Percentiles rank a stretch among this genome's conserved stretches.
Conservation (phyloP, 1,139 yeast species). For the Yamadazyma taylorii region DNA sequence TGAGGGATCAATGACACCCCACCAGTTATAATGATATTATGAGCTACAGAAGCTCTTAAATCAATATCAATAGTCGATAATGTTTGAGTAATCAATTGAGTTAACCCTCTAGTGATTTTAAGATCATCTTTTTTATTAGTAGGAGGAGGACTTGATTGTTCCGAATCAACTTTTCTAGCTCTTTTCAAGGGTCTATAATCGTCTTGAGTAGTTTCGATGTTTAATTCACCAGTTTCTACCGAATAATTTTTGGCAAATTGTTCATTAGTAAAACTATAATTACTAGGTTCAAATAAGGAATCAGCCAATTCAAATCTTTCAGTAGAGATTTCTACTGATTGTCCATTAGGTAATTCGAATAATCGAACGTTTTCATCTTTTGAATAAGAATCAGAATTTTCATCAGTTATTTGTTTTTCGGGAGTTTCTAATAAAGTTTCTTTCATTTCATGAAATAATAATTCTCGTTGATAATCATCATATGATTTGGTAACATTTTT, state of each 20-base stretch:
- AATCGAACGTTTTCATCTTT: slow-evolving; percentile 45
- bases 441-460: slow-evolving; percentile 59
- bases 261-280: slow-evolving; percentile 33
- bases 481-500: slow-evolving; percentile 38
- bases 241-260: slow-evolving; percentile 29
- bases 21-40: slow-evolving; percentile 90
- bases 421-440: slow-evolving; percentile 62
- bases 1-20: slow-evolving; percentile 88
- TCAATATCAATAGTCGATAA: slow-evolving; percentile 81
- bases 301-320: slow-evolving; percentile 76
- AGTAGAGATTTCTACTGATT: slow-evolving; percentile 36
- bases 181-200: slow-evolving; percentile 77
- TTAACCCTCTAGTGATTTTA: slow-evolving; percentile 49
- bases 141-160: slow-evolving; percentile 42
- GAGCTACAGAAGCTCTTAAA: slow-evolving; percentile 84
- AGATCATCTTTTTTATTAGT: slow-evolving; percentile 7
- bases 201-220: slow-evolving; percentile 40
- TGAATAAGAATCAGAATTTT: slow-evolving; percentile 26
- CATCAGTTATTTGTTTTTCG: slow-evolving; percentile 35
- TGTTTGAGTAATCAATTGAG: slow-evolving; percentile 69
- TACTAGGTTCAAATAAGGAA: slow-evolving; percentile 66
- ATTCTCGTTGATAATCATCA: slow-evolving; percentile 34
- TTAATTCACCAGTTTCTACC: slow-evolving; percentile 37
- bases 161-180: slow-evolving; percentile 45
- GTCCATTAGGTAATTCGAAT: slow-evolving; percentile 81